Base-by-base conservation (phyloP, 768 basidiomycete species). In the Glaciozyma martinii region DNA sequence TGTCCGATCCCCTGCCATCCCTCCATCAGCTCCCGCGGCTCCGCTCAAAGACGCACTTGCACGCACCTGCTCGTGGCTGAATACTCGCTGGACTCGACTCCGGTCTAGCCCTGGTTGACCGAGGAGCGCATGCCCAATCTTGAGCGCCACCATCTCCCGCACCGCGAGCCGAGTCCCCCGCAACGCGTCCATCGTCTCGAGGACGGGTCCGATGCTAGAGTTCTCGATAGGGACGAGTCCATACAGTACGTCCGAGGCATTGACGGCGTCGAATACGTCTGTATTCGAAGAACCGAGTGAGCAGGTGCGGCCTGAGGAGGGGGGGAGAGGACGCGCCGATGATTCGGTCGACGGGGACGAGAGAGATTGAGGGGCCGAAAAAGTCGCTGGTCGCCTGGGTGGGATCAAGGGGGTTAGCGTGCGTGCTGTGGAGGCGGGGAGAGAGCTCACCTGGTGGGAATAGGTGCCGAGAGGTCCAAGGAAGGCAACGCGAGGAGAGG, bases 391-490 rank as follows among this genome's bases (percentile, higher is more conserved):
- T 52, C 1, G 68, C 71, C 71, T 72, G 56, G 5, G 10, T 33
- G 46, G 5, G 2, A 40, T 25, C 18, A 10, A 12, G 8, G 9
- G 5, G 1, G 3, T 46, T 30, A 32, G 29, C 5, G 47, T 0
- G 2, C 10, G 3, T n/a, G 42, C 18, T 13, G 23, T 12, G 27
- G 50, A n/a, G 12, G 4, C 16, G 3, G 2, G 59, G 37, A 42
- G 30, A 18, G 52, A 27, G 29, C 61, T 52, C 25, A 63, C 72
- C 54, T 73, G 72, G 50, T 73, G 72, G 3, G 72, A 70, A 32
- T 73, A 73, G 1, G 72, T 73, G 16, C 72, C 72, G 27, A 67
- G 60, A 25, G 72, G 72, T n/a, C 72, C 75, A 30, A 72, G 63
- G 60, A 71, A 71, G 25, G 63, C 66, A 60, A 70, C 57, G 30